A percentile compares a stretch with the other conserved stretches of the same genome.
Conservation (phyloP, 352 stramenopile genomes). For the Pythium aristosporum region DNA sequence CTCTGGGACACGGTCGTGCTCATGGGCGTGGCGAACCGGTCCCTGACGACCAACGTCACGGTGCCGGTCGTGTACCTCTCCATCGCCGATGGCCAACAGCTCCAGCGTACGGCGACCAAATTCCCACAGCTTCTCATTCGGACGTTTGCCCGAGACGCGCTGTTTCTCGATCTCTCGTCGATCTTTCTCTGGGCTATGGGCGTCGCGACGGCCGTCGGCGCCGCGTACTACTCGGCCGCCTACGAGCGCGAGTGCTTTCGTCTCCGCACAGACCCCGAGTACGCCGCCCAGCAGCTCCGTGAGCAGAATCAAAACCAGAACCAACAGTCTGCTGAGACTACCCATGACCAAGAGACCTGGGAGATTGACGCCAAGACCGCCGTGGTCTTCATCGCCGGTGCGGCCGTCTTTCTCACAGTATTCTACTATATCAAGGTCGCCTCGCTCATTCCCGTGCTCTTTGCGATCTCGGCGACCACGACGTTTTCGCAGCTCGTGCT, state of each 20-base stretch:
- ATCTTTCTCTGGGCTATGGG: constrained; percentile 63
- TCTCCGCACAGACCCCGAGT: constrained; percentile 23
- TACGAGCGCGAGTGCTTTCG: constrained; percentile 26
- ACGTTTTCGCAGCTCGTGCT: constrained; percentile 59
- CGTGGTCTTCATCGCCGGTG: constrained; percentile 61
- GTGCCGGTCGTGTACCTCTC: constrained; percentile 76
- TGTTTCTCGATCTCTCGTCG: constrained; percentile 57
- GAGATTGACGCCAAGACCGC: constrained; percentile 64
- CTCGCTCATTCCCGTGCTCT: constrained; percentile 64
- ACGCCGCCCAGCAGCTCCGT: constrained; percentile 16
- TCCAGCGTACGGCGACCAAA: constrained; percentile 37
- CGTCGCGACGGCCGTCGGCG: constrained; percentile 52
- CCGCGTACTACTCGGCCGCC: constrained; percentile 60
- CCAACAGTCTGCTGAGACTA: constrained; percentile 3
- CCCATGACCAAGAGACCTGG: constrained; percentile 37
- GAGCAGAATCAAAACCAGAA: constrained; percentile 11
- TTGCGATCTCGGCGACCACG: constrained; percentile 46
- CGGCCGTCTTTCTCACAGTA: constrained; percentile 58
- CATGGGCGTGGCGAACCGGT: constrained; percentile 61
- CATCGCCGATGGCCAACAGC: constrained; percentile 48
- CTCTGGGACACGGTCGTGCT: constrained; percentile 79
- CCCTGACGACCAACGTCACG: constrained; percentile 35
- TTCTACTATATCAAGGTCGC: constrained; percentile 74
- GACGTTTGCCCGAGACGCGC: constrained; percentile 46
- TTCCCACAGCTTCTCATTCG: constrained; percentile 45